Evolutionary conservation across 179 eudicot genomes (phyloP).

Genomic region (Sideroxylon spinosum): DNA sequence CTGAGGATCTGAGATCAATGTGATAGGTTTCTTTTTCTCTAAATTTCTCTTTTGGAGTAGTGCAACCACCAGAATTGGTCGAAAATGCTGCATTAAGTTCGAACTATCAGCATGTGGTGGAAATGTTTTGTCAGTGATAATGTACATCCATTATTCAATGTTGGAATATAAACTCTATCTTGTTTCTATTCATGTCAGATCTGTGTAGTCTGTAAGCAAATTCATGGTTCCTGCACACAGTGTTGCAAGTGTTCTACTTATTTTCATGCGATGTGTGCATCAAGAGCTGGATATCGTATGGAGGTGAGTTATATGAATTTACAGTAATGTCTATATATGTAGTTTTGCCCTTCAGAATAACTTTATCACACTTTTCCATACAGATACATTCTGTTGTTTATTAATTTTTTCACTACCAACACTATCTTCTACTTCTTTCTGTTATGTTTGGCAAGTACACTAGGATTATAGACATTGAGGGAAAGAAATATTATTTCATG

Average conservation of each 20-base stretch:
- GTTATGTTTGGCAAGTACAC: background rate
- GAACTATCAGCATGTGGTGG: background rate
- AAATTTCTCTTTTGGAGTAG: background rate
- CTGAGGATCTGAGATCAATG: background rate
- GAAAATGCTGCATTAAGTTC: slow-evolving; percentile 6
- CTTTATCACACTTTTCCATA: background rate
- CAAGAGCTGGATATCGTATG: slow-evolving; percentile 98
- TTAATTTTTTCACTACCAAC: background rate
- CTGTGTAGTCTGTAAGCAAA: slow-evolving; percentile 95
- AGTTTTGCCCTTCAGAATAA: background rate
- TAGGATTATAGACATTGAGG: background rate
- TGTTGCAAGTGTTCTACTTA: slow-evolving; percentile 95
- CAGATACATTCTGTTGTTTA: background rate
- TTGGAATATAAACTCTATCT: slow-evolving; percentile 16
- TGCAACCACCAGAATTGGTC: slow-evolving; percentile 4
- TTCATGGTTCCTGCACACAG: slow-evolving; percentile 97
- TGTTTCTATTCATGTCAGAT: slow-evolving; percentile 48
- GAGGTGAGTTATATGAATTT: slow-evolving; percentile 49
- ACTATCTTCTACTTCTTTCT: background rate
- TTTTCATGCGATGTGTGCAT: slow-evolving; percentile 97
- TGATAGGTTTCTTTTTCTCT: background rate
- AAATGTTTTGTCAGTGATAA: background rate
- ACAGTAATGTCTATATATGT: background rate
- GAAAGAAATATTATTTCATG: background rate
- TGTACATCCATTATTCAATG: background rate